Evolutionary conservation across 179 eudicot species (phyloP).

Genomic region (Camellia oleifera): DNA sequence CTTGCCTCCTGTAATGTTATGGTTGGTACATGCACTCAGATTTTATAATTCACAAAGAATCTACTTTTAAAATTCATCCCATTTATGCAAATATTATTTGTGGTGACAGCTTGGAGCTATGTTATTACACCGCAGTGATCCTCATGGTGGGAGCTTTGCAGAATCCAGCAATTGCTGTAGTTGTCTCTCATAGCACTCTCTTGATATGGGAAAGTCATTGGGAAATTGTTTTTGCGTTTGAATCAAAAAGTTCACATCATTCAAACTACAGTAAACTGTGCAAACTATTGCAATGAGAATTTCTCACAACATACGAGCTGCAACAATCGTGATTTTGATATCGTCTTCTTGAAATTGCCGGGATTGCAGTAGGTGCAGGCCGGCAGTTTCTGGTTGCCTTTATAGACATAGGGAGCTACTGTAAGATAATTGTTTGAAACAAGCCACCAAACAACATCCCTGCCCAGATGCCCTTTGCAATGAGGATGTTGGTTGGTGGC

Average conservation of each 20-base stretch:
- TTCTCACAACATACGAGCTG: background rate
- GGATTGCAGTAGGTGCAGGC: slow-evolving; percentile 64
- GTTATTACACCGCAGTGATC: slow-evolving; percentile 40
- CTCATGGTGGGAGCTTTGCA: slow-evolving; percentile 48
- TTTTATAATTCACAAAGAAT: background rate
- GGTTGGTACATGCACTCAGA: slow-evolving; percentile 24
- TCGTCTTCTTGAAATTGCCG: slow-evolving; percentile 24
- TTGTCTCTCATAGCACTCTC: slow-evolving; percentile 6
- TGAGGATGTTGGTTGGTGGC: slow-evolving; percentile 35
- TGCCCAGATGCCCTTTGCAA: slow-evolving; percentile 19
- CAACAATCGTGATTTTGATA: background rate
- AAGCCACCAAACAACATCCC: too few species aligned
- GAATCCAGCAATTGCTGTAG: slow-evolving; percentile 43
- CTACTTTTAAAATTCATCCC: background rate
- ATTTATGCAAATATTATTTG: background rate
- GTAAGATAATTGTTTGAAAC: background rate
- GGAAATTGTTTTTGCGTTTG: too few species aligned
- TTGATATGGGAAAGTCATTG: too few species aligned
- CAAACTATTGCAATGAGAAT: background rate
- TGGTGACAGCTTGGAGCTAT: slow-evolving; percentile 52
- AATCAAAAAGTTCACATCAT: too few species aligned
- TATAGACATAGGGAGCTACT: slow-evolving; percentile 42
- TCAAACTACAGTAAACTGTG: too few species aligned
- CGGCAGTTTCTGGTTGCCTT: slow-evolving; percentile 50
- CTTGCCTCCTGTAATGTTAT: slow-evolving; percentile 52